A percentile compares a stretch with the other conserved stretches of the same genome.
phyloP scores from a whole-genome alignment of 2,329 filamentous ascomycete species.

The Venturia pyrina region DNA sequence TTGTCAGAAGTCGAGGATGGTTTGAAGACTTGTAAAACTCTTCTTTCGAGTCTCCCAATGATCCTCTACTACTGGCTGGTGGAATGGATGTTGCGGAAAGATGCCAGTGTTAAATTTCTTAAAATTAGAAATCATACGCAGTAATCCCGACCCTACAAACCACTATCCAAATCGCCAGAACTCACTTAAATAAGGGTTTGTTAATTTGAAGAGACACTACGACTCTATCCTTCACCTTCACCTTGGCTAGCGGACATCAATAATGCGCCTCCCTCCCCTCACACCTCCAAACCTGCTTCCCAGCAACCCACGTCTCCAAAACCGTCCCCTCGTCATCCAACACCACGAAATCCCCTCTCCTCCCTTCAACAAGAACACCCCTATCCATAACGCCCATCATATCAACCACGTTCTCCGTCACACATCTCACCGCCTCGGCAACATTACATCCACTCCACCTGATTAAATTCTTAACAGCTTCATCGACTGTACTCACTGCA shows the following conservation, averaged over 20 bases:
- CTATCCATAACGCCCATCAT: slow-evolving; percentile 39
- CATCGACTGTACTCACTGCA: slow-evolving; percentile 40
- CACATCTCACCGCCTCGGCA: slow-evolving; percentile 38
- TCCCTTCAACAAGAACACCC: slow-evolving; percentile 32
- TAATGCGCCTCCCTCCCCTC: slow-evolving; percentile 7
- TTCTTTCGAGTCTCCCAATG: too few relatives aligned
- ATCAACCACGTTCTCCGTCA: slow-evolving; percentile 40
- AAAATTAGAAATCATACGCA: too few relatives aligned
- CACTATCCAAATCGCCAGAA: too few relatives aligned
- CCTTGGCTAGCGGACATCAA: background rate
- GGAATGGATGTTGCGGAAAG: too few relatives aligned
- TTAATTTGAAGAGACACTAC: too few relatives aligned
- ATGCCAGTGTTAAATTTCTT: too few relatives aligned
- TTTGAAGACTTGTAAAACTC: too few relatives aligned
- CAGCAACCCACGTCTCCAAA: slow-evolving; percentile 42
- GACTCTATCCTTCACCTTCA: too few relatives aligned
- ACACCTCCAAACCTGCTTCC: slow-evolving; percentile 33
- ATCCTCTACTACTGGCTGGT: too few relatives aligned
- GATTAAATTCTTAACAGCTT: slow-evolving; percentile 41
- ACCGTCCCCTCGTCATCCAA: slow-evolving; percentile 36
- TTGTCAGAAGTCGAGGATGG: too few relatives aligned
- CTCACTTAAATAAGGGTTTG: too few relatives aligned
- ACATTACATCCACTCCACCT: slow-evolving; percentile 37
- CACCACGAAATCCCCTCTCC: slow-evolving; percentile 40
- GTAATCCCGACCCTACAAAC: too few relatives aligned